A percentile compares a stretch with the other conserved stretches of the same genome.
Evolutionary conservation across 805 yeast species (phyloP).

Genomic region (Yarrowia porcina): DNA sequence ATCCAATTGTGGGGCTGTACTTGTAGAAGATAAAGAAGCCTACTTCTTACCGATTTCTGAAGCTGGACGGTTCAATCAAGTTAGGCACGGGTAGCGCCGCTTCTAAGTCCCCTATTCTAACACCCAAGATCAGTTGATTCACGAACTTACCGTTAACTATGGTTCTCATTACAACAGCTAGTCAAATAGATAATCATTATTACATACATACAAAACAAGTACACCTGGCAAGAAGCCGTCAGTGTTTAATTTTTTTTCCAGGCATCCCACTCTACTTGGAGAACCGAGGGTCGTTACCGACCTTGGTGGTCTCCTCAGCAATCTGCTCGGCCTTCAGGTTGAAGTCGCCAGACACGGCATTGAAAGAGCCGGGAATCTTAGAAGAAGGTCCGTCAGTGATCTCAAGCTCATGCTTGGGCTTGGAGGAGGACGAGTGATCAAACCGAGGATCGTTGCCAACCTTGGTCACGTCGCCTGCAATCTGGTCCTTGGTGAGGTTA

Average conservation of each 20-base stretch:
- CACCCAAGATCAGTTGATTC: too few relatives aligned
- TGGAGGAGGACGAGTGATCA: not conserved
- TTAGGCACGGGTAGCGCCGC: too few relatives aligned
- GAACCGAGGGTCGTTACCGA: not conserved
- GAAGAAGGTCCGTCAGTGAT: not conserved
- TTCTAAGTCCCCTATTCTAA: too few relatives aligned
- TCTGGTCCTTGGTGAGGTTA: not conserved
- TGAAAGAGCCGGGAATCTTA: not conserved
- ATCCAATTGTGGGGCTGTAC: too few relatives aligned
- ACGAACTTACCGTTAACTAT: too few relatives aligned
- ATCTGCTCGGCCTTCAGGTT: not conserved
- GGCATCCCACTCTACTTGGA: not conserved
- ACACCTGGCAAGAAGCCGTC: not conserved
- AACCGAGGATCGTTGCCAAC: not conserved
- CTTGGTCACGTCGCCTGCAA: not conserved
- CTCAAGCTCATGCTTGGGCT: not conserved
- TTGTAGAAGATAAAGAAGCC: too few relatives aligned
- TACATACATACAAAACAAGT: slow-evolving; percentile 1
- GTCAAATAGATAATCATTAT: not conserved
- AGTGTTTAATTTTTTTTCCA: not conserved
- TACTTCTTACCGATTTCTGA: too few relatives aligned
- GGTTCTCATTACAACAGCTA: too few relatives aligned
- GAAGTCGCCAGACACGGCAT: not conserved
- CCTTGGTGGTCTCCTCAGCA: not conserved
- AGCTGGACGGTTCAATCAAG: too few relatives aligned